Evolutionary conservation across 2,329 filamentous ascomycete genomes (phyloP).

Genomic region (Aspergillus felis): DNA sequence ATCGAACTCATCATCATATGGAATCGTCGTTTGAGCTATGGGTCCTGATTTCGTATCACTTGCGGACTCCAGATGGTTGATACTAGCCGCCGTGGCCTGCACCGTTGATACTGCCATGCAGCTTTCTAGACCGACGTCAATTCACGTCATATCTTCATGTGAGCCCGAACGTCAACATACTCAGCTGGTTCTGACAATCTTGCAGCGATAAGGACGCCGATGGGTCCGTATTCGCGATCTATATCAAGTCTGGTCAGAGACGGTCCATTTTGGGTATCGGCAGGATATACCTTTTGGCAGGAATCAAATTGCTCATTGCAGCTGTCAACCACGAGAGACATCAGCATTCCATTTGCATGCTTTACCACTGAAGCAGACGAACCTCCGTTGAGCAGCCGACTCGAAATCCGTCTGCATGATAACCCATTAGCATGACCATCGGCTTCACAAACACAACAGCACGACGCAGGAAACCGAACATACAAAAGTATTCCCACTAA

Average conservation of each 20-base stretch:
- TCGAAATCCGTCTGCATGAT: slow-evolving; percentile 12
- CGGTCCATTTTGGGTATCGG: background rate
- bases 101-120: background rate
- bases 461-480: background rate
- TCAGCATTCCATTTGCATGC: background rate
- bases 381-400: slow-evolving; percentile 20
- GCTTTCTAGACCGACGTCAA: background rate
- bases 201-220: slow-evolving; percentile 9
- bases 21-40: slow-evolving; percentile 11
- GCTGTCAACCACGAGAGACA: slow-evolving; percentile 3
- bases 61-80: background rate
- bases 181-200: slow-evolving; percentile 15
- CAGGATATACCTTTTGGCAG: slow-evolving; percentile 14
- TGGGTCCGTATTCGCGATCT: slow-evolving; percentile 14
- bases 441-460: background rate
- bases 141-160: background rate
- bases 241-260: background rate
- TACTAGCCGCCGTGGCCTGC: background rate
- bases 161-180: slow-evolving; percentile 2
- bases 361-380: background rate
- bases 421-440: background rate
- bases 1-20: slow-evolving; percentile 19
- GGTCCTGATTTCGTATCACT: background rate
- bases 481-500: slow-evolving; percentile 23
- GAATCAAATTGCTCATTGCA: slow-evolving; percentile 20